Evolutionary conservation across 2,329 filamentous ascomycete genomes (phyloP).

Genomic region (Trichoderma polysporum): DNA sequence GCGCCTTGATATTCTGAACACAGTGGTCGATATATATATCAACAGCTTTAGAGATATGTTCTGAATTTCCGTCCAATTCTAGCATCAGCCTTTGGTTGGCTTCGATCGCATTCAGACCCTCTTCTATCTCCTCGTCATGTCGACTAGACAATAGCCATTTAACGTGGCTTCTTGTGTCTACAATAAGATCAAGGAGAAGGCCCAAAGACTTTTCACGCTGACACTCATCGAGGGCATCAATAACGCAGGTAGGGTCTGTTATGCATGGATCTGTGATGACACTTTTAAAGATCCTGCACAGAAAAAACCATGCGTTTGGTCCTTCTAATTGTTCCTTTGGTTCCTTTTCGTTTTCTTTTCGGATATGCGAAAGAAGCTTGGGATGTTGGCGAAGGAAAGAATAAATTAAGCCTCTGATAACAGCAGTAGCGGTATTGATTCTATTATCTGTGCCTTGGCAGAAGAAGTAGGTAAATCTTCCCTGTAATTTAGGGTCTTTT

Average conservation of each 20-base stretch:
- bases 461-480: constrained; percentile 21
- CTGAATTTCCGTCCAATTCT: not conserved
- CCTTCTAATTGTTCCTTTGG: constrained; percentile 39
- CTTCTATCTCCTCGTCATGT: not conserved
- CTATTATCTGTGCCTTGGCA: constrained; percentile 26
- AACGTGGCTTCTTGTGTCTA: not conserved
- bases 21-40: not conserved
- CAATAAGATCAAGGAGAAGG: not conserved
- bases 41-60: not conserved
- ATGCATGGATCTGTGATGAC: constrained; percentile 37
- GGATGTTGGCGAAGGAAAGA: constrained; percentile 36
- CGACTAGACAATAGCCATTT: not conserved
- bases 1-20: not conserved
- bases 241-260: constrained; percentile 39
- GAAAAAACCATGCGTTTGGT: constrained; percentile 35
- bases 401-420: constrained; percentile 43
- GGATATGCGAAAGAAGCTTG: constrained; percentile 35
- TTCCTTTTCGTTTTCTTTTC: constrained; percentile 29
- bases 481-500: not conserved
- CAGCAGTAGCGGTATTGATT: constrained; percentile 40
- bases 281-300: constrained; percentile 38
- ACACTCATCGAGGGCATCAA: not conserved
- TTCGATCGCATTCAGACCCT: not conserved
- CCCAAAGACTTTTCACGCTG: not conserved
- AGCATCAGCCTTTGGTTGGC: not conserved